phyloP scores from a whole-genome alignment of 2,329 filamentous ascomycete species.

The Cordyceps tenuipes region DNA sequence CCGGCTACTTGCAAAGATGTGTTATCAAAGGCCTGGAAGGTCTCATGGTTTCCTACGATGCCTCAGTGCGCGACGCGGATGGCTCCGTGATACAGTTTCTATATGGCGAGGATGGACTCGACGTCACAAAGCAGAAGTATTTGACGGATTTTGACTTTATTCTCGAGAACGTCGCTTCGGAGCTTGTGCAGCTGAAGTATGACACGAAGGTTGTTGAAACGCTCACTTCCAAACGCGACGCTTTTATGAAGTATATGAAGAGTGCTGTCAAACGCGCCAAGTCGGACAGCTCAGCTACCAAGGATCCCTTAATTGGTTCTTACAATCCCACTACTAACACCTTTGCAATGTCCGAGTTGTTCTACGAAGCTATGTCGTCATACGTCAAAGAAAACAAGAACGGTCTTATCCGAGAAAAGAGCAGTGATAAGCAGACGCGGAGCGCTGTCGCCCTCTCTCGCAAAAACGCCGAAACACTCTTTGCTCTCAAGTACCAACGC shows the following conservation, averaged over 20 bases:
- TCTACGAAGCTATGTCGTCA: slow-evolving; percentile 61
- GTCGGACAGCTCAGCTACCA: slow-evolving; percentile 44
- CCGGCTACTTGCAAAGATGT: slow-evolving; percentile 92
- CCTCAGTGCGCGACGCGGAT: slow-evolving; percentile 87
- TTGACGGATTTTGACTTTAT: slow-evolving; percentile 85
- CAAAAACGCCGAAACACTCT: slow-evolving; percentile 73
- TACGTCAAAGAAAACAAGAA: slow-evolving; percentile 74
- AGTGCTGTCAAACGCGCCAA: slow-evolving; percentile 66
- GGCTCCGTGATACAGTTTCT: slow-evolving; percentile 90
- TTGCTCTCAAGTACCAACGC: slow-evolving; percentile 87
- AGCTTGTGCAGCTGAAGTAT: slow-evolving; percentile 69
- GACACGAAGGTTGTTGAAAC: slow-evolving; percentile 38
- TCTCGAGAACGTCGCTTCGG: slow-evolving; percentile 73
- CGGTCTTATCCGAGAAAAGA: slow-evolving; percentile 43
- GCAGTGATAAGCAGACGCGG: slow-evolving; percentile 22
- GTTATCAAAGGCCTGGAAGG: slow-evolving; percentile 99
- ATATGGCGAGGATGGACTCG: slow-evolving; percentile 92
- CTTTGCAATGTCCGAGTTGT: slow-evolving; percentile 84
- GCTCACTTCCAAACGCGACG: slow-evolving; percentile 44
- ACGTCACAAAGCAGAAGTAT: slow-evolving; percentile 90
- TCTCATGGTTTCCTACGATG: slow-evolving; percentile 84
- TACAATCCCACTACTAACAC: slow-evolving; percentile 70
- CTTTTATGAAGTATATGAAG: slow-evolving; percentile 72
- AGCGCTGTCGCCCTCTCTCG: slow-evolving; percentile 37
- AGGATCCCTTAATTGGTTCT: slow-evolving; percentile 66